These are phyloP conservation scores for Fusarium falciforme DNA, from an alignment of 2,329 filamentous ascomycete species.

Conservation along the genomic window DNA sequence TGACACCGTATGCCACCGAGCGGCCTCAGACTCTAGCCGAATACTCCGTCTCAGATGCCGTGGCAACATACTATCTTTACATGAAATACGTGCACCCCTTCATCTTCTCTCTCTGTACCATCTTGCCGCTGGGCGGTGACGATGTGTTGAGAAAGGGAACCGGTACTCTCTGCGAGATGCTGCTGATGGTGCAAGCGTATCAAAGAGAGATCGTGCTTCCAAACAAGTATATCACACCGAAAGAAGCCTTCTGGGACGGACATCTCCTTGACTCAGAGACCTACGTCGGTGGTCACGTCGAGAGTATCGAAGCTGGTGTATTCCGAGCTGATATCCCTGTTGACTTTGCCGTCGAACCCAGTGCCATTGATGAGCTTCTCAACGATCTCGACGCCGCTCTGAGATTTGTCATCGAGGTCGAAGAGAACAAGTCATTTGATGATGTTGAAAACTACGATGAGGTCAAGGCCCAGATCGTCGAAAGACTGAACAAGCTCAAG, in stretches of 20 bases:
- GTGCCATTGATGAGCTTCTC: conserved; percentile 89
- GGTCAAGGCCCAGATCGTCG: conserved; percentile 83
- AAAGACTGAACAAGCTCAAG: conserved; percentile 77
- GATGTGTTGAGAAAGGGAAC: conserved; percentile 96
- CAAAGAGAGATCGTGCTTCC: conserved; percentile 90
- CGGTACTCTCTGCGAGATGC: conserved; percentile 98
- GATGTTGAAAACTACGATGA: conserved; percentile 86
- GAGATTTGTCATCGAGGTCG: conserved; percentile 85
- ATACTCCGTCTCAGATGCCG: conserved; percentile 98
- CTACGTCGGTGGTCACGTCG: conserved; percentile 97
- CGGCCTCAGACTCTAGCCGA: conserved; percentile 94
- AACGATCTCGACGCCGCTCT: conserved; percentile 88
- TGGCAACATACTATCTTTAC: conserved; percentile 98
- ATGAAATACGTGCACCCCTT: conserved; percentile 99
- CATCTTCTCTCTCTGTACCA: conserved; percentile 98
- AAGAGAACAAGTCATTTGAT: conserved; percentile 84
- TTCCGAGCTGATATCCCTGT: conserved; percentile 96
- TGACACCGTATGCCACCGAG: conserved; percentile 92
- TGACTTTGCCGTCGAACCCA: conserved; percentile 90
- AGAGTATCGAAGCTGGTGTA: conserved; percentile 98
- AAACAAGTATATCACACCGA: conserved; percentile 93
- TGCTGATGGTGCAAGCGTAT: conserved; percentile 98
- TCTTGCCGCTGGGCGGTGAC: conserved; percentile 91
- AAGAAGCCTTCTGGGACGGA: conserved; percentile 96
- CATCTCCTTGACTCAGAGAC: conserved; percentile 97